phyloP scores from a whole-genome alignment of 192 early-diverging fungal genomes.

The Backusella morwellensis region DNA sequence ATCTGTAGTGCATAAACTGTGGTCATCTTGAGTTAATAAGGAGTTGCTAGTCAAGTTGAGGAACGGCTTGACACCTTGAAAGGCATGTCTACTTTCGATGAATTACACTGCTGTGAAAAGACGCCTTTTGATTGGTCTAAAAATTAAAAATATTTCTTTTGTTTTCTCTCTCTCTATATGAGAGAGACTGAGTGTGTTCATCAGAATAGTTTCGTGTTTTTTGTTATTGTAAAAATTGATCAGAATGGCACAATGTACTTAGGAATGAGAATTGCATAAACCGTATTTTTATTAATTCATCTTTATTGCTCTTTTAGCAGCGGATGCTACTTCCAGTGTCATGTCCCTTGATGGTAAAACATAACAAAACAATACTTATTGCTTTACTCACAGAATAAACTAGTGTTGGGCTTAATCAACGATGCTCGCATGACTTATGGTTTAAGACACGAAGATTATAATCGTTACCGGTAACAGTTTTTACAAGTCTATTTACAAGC shows the following conservation, averaged over 20 bases:
- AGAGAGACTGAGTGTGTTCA: neutral
- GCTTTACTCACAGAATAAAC: neutral
- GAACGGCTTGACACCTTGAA: no score
- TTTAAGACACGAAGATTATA: slow-evolving; percentile 77
- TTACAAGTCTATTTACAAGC: neutral
- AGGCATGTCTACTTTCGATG: no score
- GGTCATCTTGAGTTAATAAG: no score
- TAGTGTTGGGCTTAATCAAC: slow-evolving; percentile 52
- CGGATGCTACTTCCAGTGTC: neutral
- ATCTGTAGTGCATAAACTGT: no score
- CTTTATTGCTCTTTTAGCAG: neutral
- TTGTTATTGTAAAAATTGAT: neutral
- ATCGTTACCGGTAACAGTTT: slow-evolving; percentile 58
- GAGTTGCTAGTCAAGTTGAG: no score
- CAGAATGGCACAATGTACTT: neutral
- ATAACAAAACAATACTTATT: neutral
- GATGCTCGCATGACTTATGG: slow-evolving; percentile 77
- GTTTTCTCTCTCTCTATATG: neutral
- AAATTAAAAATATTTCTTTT: slow-evolving; percentile 1
- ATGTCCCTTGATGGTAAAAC: neutral
- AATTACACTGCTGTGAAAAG: neutral
- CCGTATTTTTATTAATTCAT: neutral
- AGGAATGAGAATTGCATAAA: neutral
- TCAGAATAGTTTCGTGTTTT: neutral
- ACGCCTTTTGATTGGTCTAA: neutral